phyloP scores from a whole-genome alignment of 2,329 filamentous ascomycete species.

The Aureobasidium zeae region DNA sequence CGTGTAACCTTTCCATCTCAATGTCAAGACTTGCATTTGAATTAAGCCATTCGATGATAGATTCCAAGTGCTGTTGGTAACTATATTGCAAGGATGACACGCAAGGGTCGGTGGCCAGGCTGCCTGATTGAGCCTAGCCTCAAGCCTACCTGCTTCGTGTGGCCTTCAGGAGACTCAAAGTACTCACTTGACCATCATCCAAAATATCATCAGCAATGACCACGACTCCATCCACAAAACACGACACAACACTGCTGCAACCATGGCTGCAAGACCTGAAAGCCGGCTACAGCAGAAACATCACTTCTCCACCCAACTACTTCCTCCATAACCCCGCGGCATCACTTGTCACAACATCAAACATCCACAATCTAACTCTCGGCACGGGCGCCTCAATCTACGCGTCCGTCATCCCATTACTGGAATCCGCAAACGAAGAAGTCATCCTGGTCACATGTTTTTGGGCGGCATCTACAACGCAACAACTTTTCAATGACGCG shows the following conservation, averaged over 20 bases:
- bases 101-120: too few species aligned
- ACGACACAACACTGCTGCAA: background rate
- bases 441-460: constrained; percentile 75
- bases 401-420: constrained; percentile 47
- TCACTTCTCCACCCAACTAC: constrained; percentile 32
- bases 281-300: constrained; percentile 6
- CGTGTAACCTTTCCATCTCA: too few species aligned
- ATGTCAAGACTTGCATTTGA: too few species aligned
- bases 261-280: constrained; percentile 6
- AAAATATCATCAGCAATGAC: background rate
- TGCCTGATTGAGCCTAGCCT: too few species aligned
- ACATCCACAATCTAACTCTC: constrained; percentile 31
- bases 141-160: too few species aligned
- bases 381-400: constrained; percentile 39
- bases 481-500: constrained; percentile 48
- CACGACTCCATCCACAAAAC: background rate
- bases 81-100: too few species aligned
- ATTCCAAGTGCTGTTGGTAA: too few species aligned
- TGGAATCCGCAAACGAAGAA: constrained; percentile 52
- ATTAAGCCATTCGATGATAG: too few species aligned
- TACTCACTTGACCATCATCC: too few species aligned
- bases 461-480: constrained; percentile 60
- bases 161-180: too few species aligned
- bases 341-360: constrained; percentile 29
- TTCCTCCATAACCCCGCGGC: constrained; percentile 28